A percentile compares a stretch with the other conserved stretches of the same genome.
Evolutionary conservation across 352 stramenopile genomes (phyloP).

Genomic region (Phytophthora boehmeriae): DNA sequence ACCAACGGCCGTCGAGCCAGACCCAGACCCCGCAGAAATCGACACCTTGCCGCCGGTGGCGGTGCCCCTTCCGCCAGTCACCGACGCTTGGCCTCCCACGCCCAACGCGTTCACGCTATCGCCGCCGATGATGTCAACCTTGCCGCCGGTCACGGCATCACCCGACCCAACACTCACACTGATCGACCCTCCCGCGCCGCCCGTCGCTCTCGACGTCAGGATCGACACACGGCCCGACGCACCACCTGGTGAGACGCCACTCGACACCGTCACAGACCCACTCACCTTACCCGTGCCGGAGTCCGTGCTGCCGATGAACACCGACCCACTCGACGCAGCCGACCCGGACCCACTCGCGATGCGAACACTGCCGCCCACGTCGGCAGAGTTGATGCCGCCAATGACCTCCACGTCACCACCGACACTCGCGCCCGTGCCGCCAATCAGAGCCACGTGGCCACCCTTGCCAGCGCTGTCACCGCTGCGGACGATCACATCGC

Average conservation of each 20-base stretch:
- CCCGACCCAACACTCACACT: too few relatives aligned
- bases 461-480: conserved; percentile 13
- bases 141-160: too few relatives aligned
- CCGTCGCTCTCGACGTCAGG: neutral
- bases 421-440: conserved; percentile 9
- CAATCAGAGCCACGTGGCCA: conserved; percentile 8
- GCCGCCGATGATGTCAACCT: too few relatives aligned
- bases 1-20: neutral
- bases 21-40: neutral
- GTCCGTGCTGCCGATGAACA: neutral
- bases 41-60: neutral
- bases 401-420: conserved; percentile 6
- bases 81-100: too few relatives aligned
- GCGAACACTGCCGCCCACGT: conserved; percentile 6
- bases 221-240: conserved; percentile 5
- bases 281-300: conserved; percentile 10
- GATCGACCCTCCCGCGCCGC: neutral
- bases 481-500: conserved; percentile 11
- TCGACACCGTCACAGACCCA: conserved; percentile 11
- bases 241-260: neutral
- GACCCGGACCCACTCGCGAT: neutral
- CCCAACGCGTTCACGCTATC: too few relatives aligned
- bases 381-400: neutral
- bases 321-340: neutral
- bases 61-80: neutral